Evolutionary conservation across 2,329 filamentous ascomycete genomes (phyloP), one percentile per base, ranked within the genome.

Genomic region (Orbilia javanica): DNA sequence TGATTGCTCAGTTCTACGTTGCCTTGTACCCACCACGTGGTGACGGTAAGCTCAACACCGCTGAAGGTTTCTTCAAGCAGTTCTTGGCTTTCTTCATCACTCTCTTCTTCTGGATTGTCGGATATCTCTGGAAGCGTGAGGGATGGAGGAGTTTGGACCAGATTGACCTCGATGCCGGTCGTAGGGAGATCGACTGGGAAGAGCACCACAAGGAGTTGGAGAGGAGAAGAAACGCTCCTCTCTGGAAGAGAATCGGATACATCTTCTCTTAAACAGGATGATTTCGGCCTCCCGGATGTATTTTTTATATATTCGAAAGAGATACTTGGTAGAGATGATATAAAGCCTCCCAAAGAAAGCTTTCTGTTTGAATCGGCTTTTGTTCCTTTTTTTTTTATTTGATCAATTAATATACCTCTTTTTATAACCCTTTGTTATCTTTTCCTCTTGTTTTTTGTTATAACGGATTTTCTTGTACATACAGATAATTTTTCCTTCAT

Each of bases 111-210:
- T 90, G 88, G 86, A 57, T 85, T 52, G 82, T 82, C 53, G 89
- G 90, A 5, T 91, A 87, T 82, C 13, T 88, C 79, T 92, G 90
- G 90, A 92, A 92, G 86, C 85, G 88, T 48, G 83, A 85, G 25
- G 87, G 87, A 18, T 92, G 89, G 88, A 85, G 90, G 67, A 86
- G 83, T 25, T 83, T 88, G 1, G 84, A 86, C 29, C 84, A 92
- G 80, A 91, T 93, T 73, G 90, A 92, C 80, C 87, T 92, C 67
- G 90, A 92, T 82, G 87, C 86, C 29, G 90, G 90, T 79, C 87
- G 90, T 25, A 78, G 68, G 48, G 87, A 89, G 83, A 86, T 91
- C 63, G 88, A 92, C 82, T 91, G 89, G 89, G 89, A 90, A 10
- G 84, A 85, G 46, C 90, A 91, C 84, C 87, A 90, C 82, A 86